These are phyloP conservation scores for Pleurotus cornucopiae DNA, from an alignment of 768 basidiomycete genomes.

Conservation along the genomic window DNA sequence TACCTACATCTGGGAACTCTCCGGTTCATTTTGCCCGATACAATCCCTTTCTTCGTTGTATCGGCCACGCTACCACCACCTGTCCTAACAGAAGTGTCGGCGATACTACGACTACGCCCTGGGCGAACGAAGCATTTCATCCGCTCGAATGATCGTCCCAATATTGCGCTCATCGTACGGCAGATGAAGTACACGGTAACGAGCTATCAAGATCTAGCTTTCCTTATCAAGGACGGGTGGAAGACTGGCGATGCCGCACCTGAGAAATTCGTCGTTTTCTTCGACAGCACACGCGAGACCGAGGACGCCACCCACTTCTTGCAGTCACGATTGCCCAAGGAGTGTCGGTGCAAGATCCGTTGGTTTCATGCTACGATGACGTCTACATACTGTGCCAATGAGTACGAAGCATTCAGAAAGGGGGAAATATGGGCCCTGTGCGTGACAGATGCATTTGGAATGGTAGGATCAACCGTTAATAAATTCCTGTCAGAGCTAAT, in stretches of 20 bases:
- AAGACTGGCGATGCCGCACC: conserved; percentile 2
- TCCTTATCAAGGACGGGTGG: conserved; percentile 16
- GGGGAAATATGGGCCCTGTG: conserved; percentile 21
- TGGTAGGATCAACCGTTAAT: conserved; percentile 19
- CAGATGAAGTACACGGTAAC: conserved; percentile 17
- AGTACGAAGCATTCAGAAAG: conserved; percentile 10
- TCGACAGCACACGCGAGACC: conserved; percentile 19
- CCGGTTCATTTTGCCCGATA: conserved; percentile 22
- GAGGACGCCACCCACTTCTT: conserved; percentile 13
- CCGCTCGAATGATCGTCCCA: conserved; percentile 26
- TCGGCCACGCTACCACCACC: conserved; percentile 29
- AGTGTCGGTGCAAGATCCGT: conserved; percentile 12
- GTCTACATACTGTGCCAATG: conserved; percentile 13
- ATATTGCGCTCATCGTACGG: conserved; percentile 23
- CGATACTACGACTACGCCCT: conserved; percentile 11
- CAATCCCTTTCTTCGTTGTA: conserved; percentile 24
- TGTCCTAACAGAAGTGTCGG: conserved; percentile 18
- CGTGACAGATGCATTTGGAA: conserved; percentile 28
- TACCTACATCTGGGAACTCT: conserved; percentile 23
- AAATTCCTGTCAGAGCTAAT: conserved; percentile 7
- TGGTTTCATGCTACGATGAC: conserved; percentile 27
- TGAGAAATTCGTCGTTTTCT: conserved; percentile 21
- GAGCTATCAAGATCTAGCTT: conserved; percentile 20
- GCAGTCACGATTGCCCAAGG: conserved; percentile 6
- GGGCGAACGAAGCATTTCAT: conserved; percentile 9